Base-by-base conservation (phyloP, 202 grass and related monocot genomes). In the Panicum hallii region DNA sequence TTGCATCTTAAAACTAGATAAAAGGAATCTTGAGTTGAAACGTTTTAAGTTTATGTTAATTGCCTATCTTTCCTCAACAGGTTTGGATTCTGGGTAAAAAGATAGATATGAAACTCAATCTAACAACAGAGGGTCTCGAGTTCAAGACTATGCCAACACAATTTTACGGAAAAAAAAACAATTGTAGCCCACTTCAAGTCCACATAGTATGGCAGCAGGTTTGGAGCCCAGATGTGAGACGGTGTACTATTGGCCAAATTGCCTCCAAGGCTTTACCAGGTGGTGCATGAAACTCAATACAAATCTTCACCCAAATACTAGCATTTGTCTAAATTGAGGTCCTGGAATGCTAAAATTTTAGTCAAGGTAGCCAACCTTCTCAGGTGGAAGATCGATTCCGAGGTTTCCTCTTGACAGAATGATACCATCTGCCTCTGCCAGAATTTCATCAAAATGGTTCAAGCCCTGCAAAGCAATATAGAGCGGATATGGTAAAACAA, bases 361-460 rank as follows among this genome's bases (percentile, higher is more conserved):
- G 84, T 54, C 64, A 12, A 88, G 54, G 71, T 34, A 26, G n/a
- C 54, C 8, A 63, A 99, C 97, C 91, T 99, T 99, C 73, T 99
- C 97, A 23, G 97, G 92, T 77, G 97, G 97, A 77, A 99, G 93
- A 87, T 99, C 97, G 87, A 99, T 90, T 82, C 97, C 97, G 5
- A 99, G 74, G 87, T 94, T 93, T 74, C 97, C 97, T 74, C 97
- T 93, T 72, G 97, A 99, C 40, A 99, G 88, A 87, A 99, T 99
- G 69, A 99, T 97, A 75, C 97, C 93, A 75, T 99, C 93, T 17
- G 97, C 97, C 75, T 87, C 93, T 84, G 87, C 82, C 63, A 99
- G 80, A 77, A 99, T 99, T 81, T 94, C 97, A 65, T 99, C 97
- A 82, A 99, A 99, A 88, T 99, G 93, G 22, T 94, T 99, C 77